Percentiles rank a stretch among this genome's conserved stretches.
phyloP scores from a whole-genome alignment of 148 eudicot genomes.

The Diospyros kaki region DNA sequence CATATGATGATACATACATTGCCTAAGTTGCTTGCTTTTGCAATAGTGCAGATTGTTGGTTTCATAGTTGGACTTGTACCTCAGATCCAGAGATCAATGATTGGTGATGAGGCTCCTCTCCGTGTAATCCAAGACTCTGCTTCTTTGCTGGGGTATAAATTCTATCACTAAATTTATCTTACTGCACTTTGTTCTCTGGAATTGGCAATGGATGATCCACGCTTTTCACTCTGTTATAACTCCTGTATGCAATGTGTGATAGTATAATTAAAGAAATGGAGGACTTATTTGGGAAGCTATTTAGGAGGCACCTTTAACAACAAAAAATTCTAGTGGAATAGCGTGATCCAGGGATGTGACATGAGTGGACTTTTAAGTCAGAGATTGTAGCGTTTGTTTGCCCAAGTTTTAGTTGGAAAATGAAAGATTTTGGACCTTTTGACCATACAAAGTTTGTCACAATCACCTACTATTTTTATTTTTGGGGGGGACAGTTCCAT shows the following conservation, averaged over 20 bases:
- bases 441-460: too few species aligned
- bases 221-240: not conserved
- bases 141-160: conserved; percentile 54
- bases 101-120: conserved; percentile 71
- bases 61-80: conserved; percentile 65
- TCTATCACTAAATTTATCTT: not conserved
- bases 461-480: too few species aligned
- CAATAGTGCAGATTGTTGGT: conserved; percentile 53
- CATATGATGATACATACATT: not conserved
- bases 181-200: not conserved
- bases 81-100: conserved; percentile 31
- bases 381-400: not conserved
- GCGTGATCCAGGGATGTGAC: not conserved
- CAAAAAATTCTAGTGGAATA: not conserved
- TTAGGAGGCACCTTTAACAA: not conserved
- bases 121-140: conserved; percentile 67
- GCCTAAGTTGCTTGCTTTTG: conserved; percentile 1
- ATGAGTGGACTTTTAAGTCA: not conserved
- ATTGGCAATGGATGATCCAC: not conserved
- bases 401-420: not conserved
- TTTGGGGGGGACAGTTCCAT: too few species aligned
- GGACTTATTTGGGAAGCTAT: not conserved
- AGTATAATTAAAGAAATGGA: not conserved
- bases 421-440: too few species aligned
- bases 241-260: not conserved